Evolutionary conservation across 305 asterid species (phyloP).

Genomic region (Solanum hybrid): DNA sequence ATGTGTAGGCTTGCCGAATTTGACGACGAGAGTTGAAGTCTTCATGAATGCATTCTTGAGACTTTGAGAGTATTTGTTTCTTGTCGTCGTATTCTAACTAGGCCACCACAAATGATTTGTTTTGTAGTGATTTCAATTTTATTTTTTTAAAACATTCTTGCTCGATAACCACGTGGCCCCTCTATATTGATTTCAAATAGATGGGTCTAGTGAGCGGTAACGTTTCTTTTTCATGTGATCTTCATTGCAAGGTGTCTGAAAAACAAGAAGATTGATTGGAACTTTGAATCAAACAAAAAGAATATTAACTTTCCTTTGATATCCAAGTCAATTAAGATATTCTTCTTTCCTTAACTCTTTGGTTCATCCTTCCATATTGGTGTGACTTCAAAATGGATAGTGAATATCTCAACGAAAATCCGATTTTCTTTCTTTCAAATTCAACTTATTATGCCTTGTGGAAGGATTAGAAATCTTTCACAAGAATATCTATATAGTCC

Average conservation of each 20-base stretch:
- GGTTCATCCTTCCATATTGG: too few species aligned
- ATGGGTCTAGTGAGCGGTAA: not conserved
- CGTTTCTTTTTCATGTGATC: not conserved
- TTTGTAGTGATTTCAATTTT: not conserved
- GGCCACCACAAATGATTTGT: not conserved
- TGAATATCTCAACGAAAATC: too few species aligned
- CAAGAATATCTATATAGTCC: too few species aligned
- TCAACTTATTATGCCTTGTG: too few species aligned
- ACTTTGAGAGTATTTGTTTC: not conserved
- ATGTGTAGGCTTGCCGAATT: not conserved
- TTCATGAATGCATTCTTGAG: not conserved
- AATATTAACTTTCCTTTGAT: not conserved
- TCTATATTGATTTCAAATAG: not conserved
- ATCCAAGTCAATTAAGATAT: not conserved
- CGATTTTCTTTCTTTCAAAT: too few species aligned
- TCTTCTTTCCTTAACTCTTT: too few species aligned
- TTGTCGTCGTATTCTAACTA: not conserved
- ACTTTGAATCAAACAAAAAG: too few species aligned
- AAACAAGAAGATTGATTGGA: not conserved
- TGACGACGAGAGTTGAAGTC: not conserved
- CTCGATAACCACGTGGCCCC: not conserved
- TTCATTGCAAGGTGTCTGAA: not conserved
- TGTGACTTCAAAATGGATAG: too few species aligned
- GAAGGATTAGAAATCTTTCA: too few species aligned
- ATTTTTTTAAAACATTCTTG: not conserved